Percentiles rank a stretch among this genome's conserved stretches.
phyloP scores from a whole-genome alignment of 805 yeast genomes.

The Kluyveromyces lactis region DNA sequence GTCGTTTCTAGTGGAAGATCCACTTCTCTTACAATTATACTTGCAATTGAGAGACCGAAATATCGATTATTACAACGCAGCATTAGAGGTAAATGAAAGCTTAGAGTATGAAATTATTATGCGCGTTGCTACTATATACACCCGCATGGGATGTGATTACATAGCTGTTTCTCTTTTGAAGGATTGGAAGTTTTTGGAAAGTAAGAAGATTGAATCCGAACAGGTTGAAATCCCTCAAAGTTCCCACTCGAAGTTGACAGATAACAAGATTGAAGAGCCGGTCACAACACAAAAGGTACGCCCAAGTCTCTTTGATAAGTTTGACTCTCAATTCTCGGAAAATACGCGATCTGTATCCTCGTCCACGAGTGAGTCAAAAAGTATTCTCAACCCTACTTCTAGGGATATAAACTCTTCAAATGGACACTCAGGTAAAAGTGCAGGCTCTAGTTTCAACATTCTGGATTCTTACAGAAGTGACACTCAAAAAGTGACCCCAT shows the following conservation, averaged over 20 bases:
- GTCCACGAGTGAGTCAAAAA: neutral
- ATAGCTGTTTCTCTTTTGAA: constrained; percentile 53
- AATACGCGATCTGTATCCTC: neutral
- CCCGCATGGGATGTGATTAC: constrained; percentile 88
- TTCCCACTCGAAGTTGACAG: constrained; percentile 5
- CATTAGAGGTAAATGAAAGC: constrained; percentile 33
- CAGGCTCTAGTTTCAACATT: neutral
- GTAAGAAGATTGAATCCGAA: neutral
- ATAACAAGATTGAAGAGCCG: constrained; percentile 14
- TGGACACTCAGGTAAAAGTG: neutral
- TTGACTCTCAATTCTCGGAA: constrained; percentile 7
- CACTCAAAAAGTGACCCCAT: neutral
- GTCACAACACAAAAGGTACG: constrained; percentile 15
- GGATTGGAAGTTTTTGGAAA: constrained; percentile 55
- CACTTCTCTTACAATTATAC: constrained; percentile 65
- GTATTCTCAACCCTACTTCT: neutral
- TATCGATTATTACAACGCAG: constrained; percentile 41
- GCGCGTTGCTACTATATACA: constrained; percentile 58
- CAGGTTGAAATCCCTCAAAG: neutral
- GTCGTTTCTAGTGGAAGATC: constrained; percentile 64
- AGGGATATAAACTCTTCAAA: neutral
- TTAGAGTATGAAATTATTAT: constrained; percentile 55
- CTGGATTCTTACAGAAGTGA: too few relatives aligned
- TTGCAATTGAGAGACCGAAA: constrained; percentile 48
- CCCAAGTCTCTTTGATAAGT: constrained; percentile 25